phyloP scores from a whole-genome alignment of 148 eudicot species.

The Rhododendron molle region DNA sequence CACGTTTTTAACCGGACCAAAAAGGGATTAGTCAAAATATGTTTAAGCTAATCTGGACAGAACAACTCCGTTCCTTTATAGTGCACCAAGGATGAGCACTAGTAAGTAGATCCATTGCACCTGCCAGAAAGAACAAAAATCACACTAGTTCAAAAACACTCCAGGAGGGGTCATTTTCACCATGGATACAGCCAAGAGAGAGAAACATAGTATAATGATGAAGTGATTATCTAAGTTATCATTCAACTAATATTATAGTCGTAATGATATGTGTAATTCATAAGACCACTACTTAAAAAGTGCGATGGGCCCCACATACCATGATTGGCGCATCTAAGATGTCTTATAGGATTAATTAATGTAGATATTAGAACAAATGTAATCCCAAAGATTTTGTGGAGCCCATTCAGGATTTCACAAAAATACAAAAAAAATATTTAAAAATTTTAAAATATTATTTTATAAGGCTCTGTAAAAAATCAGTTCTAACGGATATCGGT shows the following conservation, averaged over 20 bases:
- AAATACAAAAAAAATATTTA: too few species aligned
- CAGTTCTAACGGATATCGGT: too few species aligned
- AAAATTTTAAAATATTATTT: too few species aligned
- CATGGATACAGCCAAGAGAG: neutral
- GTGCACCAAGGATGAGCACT: neutral
- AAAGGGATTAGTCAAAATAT: too few species aligned
- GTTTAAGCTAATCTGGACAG: too few species aligned
- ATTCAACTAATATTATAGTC: neutral
- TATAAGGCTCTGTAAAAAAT: too few species aligned
- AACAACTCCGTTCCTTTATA: neutral
- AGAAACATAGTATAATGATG: neutral
- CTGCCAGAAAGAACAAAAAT: neutral
- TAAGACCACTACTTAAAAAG: neutral
- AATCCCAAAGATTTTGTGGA: too few species aligned
- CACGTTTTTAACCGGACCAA: too few species aligned
- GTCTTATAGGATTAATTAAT: too few species aligned
- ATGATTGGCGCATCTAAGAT: neutral
- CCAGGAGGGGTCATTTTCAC: neutral
- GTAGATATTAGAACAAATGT: too few species aligned
- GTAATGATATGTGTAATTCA: neutral
- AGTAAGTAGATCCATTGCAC: neutral
- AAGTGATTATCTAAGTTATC: neutral
- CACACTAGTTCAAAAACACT: neutral
- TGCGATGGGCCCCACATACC: neutral
- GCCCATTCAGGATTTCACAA: too few species aligned